Conservation (phyloP, 73 alveolate species). For the Tetrahymena borealis region DNA sequence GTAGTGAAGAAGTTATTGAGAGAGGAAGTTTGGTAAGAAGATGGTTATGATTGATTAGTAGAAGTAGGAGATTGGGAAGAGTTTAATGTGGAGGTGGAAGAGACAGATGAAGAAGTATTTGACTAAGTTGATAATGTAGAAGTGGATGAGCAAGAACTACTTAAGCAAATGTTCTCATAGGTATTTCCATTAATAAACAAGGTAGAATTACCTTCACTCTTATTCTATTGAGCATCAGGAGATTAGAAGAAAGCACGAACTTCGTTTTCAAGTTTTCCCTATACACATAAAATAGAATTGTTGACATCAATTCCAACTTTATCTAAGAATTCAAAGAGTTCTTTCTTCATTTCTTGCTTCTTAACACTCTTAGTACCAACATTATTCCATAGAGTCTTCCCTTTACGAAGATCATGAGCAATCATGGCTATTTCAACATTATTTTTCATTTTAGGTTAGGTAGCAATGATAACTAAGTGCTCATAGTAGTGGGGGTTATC, state of each 20-base stretch:
- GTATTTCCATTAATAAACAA: not conserved
- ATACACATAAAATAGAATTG: not conserved
- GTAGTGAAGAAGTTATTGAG: not conserved
- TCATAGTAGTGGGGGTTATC: not conserved
- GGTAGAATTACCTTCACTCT: not conserved
- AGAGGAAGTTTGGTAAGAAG: not conserved
- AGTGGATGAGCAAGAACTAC: not conserved
- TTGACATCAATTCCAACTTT: not conserved
- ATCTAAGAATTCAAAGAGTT: not conserved
- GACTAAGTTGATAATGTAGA: not conserved
- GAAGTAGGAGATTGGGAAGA: not conserved
- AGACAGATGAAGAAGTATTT: not conserved
- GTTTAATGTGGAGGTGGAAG: not conserved
- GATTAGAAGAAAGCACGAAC: not conserved
- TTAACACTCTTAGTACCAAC: not conserved
- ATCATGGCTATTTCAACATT: not conserved
- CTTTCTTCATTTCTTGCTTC: not conserved
- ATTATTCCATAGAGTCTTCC: not conserved
- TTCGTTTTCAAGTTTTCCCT: not conserved
- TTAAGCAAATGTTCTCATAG: not conserved
- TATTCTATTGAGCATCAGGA: not conserved
- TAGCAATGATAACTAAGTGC: not conserved
- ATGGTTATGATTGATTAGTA: not conserved
- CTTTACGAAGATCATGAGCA: not conserved
- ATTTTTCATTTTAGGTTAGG: conserved; percentile 1